phyloP scores from a whole-genome alignment of 768 basidiomycete genomes.

The Neoboletus brunneissimus region DNA sequence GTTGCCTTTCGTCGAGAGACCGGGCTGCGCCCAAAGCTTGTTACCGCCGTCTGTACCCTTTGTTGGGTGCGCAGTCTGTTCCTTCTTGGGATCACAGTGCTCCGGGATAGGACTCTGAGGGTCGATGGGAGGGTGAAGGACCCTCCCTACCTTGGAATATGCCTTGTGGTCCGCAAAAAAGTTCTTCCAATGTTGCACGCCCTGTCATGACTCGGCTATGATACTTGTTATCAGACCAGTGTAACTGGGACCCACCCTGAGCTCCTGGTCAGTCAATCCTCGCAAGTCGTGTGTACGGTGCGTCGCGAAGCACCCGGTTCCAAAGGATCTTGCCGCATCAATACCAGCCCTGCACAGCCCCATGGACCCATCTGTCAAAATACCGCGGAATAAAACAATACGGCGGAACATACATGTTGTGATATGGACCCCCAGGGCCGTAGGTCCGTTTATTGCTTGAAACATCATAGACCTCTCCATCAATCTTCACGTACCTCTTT shows the following conservation, averaged over 20 bases:
- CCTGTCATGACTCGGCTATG: conserved; percentile 38
- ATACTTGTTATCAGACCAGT: background rate
- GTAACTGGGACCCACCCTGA: conserved; percentile 48
- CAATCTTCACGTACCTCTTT: conserved; percentile 54
- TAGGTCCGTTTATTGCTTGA: conserved; percentile 72
- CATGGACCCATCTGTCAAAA: conserved; percentile 19
- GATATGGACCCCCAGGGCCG: conserved; percentile 85
- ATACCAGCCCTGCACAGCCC: conserved; percentile 60
- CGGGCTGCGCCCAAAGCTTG: conserved; percentile 28
- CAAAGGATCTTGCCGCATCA: conserved; percentile 91
- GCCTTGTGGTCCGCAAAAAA: conserved; percentile 83
- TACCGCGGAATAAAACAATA: conserved; percentile 14
- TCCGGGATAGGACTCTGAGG: conserved; percentile 70
- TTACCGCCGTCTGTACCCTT: conserved; percentile 26
- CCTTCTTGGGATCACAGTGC: conserved; percentile 69
- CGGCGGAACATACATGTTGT: conserved; percentile 51
- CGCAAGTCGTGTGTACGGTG: conserved; percentile 92
- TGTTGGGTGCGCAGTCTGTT: conserved; percentile 27
- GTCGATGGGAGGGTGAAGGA: conserved; percentile 74
- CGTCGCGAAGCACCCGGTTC: conserved; percentile 87
- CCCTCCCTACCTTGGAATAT: conserved; percentile 75
- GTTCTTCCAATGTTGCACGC: conserved; percentile 83
- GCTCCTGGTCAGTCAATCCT: conserved; percentile 69
- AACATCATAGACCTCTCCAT: conserved; percentile 92
- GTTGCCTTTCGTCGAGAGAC: conserved; percentile 9